Conservation (phyloP, 768 basidiomycete species). For the Trametes sanguinea region DNA sequence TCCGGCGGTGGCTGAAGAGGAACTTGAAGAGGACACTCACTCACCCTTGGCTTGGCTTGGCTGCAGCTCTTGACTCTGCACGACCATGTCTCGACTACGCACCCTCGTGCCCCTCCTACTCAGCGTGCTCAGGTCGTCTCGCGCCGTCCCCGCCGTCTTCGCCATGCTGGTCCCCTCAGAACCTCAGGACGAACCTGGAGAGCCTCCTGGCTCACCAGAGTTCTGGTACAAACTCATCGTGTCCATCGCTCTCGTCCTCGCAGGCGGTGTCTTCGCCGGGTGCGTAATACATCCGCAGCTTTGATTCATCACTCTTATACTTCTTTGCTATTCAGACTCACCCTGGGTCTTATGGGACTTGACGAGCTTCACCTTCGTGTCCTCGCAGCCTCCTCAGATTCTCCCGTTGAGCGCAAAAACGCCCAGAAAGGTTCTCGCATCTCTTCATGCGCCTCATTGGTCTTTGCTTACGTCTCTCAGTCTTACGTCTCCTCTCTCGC, state of each 20-base stretch:
- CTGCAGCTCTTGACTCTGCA: neutral
- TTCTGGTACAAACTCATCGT: slow-evolving; percentile 77
- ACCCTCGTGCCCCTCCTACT: neutral
- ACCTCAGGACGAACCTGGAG: slow-evolving; percentile 6
- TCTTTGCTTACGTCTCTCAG: slow-evolving; percentile 26
- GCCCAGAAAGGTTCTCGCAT: slow-evolving; percentile 61
- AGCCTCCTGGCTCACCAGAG: slow-evolving; percentile 53
- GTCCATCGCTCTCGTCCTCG: slow-evolving; percentile 69
- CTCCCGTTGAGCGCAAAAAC: slow-evolving; percentile 66
- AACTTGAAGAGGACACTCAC: too few relatives aligned
- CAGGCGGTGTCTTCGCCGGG: slow-evolving; percentile 94
- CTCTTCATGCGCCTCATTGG: neutral
- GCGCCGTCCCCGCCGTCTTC: slow-evolving; percentile 18
- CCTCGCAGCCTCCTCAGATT: slow-evolving; percentile 78
- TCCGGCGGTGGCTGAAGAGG: neutral
- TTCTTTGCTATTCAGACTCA: slow-evolving; percentile 54
- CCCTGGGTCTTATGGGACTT: slow-evolving; percentile 89
- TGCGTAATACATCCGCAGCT: slow-evolving; percentile 27
- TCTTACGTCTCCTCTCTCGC: slow-evolving; percentile 48
- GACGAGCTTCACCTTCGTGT: slow-evolving; percentile 91
- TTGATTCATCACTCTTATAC: too few relatives aligned
- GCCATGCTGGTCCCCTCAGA: slow-evolving; percentile 17
- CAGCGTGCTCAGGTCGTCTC: neutral
- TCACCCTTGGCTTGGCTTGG: neutral
- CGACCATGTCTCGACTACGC: neutral